These are phyloP conservation scores for Pisolithus tinctorius DNA, from an alignment of 768 basidiomycete species.

Conservation along the genomic window DNA sequence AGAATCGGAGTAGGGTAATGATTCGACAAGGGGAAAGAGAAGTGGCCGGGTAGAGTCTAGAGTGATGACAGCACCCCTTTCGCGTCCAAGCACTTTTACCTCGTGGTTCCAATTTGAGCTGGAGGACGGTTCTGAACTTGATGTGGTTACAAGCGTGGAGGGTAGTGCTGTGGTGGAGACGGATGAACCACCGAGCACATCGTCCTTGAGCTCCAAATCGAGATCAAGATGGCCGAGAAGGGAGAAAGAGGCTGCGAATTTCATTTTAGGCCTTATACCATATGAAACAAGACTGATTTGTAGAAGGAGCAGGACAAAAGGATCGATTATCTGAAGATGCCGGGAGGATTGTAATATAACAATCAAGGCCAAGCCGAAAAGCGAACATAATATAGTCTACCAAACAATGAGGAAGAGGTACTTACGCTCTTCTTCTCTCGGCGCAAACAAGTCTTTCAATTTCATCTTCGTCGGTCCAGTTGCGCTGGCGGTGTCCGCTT, in stretches of 20 bases:
- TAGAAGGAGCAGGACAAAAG: no score
- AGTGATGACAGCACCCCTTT: slow-evolving; percentile 5
- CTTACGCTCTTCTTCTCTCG: slow-evolving; percentile 60
- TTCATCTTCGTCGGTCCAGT: slow-evolving; percentile 17
- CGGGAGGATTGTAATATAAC: no score
- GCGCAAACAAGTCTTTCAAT: slow-evolving; percentile 48
- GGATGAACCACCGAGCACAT: slow-evolving; percentile 24
- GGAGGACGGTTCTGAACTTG: slow-evolving; percentile 5
- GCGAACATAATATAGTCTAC: no score
- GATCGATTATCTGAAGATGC: no score
- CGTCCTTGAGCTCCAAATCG: slow-evolving; percentile 68
- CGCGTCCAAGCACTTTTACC: not conserved
- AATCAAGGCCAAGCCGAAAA: not conserved
- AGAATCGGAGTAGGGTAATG: slow-evolving; percentile 12
- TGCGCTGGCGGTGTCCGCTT: no score
- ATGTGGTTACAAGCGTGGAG: not conserved
- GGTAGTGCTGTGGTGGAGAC: slow-evolving; percentile 16
- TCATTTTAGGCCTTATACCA: not conserved
- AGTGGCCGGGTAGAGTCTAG: slow-evolving; percentile 50
- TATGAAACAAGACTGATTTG: no score
- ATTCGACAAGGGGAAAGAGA: slow-evolving; percentile 51
- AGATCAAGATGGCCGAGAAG: slow-evolving; percentile 67
- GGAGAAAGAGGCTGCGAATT: slow-evolving; percentile 54
- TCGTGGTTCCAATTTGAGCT: slow-evolving; percentile 3
- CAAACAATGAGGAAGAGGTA: not conserved